Conservation (phyloP, 2,329 filamentous ascomycete genomes). For the Trichoderma sp. region DNA sequence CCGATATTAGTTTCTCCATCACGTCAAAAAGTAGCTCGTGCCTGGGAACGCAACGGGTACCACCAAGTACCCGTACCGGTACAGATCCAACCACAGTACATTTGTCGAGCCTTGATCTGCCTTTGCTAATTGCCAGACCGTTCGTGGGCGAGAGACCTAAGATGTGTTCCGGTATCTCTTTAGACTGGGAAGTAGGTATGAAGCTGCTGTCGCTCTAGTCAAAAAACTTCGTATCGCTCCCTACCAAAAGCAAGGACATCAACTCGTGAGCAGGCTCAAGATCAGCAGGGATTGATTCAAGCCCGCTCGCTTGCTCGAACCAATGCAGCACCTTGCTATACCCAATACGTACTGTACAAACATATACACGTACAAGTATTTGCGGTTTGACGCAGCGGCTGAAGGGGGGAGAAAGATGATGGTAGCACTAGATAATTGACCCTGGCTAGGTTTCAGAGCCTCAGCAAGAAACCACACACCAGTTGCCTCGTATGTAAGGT, state of each 20-base stretch:
- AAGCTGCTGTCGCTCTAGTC: neutral
- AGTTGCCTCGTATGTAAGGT: constrained; percentile 1
- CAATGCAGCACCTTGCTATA: constrained; percentile 6
- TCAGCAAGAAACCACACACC: constrained; percentile 13
- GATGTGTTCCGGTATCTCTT: neutral
- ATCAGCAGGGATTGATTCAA: constrained; percentile 1
- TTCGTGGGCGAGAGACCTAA: neutral
- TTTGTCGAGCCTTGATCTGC: neutral
- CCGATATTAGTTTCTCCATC: constrained; percentile 28
- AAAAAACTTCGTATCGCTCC: neutral
- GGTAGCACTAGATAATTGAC: constrained; percentile 11
- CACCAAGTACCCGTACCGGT: neutral
- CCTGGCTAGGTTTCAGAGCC: constrained; percentile 16
- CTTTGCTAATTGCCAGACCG: neutral
- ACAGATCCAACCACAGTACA: neutral
- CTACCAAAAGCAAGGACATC: constrained; percentile 10
- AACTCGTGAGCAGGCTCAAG: neutral
- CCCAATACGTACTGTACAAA: neutral
- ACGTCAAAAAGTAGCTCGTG: constrained; percentile 26
- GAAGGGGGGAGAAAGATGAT: neutral
- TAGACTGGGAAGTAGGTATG: neutral
- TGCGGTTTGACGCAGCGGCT: neutral
- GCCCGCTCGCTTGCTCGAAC: constrained; percentile 12
- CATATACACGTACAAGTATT: neutral
- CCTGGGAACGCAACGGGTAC: constrained; percentile 22